Conservation (phyloP, 768 basidiomycete genomes). For the Russula sp. region DNA sequence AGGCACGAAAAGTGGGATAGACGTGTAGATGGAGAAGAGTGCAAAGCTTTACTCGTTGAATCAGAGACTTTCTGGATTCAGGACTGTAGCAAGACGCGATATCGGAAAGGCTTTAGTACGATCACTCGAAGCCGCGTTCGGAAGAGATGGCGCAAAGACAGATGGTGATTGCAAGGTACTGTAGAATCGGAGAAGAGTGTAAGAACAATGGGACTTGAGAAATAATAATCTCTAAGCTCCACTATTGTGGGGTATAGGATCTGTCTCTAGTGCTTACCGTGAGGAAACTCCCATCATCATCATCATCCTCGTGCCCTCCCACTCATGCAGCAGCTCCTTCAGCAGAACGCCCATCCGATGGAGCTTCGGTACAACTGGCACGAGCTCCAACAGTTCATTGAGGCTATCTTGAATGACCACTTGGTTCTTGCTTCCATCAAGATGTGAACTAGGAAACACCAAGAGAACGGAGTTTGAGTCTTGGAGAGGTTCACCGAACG, state of each 20-base stretch:
- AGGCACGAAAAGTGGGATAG: too few species aligned
- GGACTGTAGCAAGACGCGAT: too few species aligned
- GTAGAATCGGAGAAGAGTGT: too few species aligned
- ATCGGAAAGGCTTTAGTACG: too few species aligned
- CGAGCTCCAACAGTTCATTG: constrained; percentile 80
- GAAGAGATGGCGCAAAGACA: too few species aligned
- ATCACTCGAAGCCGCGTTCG: too few species aligned
- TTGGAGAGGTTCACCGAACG: constrained; percentile 85
- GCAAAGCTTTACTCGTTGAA: too few species aligned
- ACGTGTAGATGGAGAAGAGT: too few species aligned
- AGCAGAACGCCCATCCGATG: constrained; percentile 62
- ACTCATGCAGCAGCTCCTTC: constrained; percentile 60
- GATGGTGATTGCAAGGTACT: too few species aligned
- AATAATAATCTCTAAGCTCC: neutral
- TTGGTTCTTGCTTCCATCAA: constrained; percentile 40
- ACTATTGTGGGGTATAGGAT: neutral
- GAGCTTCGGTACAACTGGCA: constrained; percentile 71
- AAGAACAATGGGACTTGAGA: too few species aligned
- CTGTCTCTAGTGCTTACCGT: constrained; percentile 28
- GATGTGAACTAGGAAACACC: constrained; percentile 44
- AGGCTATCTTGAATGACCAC: constrained; percentile 77
- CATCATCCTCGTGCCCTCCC: constrained; percentile 57
- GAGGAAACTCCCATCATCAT: constrained; percentile 35
- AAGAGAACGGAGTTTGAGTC: constrained; percentile 86
- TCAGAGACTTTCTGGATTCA: too few species aligned